Evolutionary conservation across 140 eudicot genomes (phyloP), one percentile per base, ranked within the genome.

Genomic region (Anethum foeniculum): DNA sequence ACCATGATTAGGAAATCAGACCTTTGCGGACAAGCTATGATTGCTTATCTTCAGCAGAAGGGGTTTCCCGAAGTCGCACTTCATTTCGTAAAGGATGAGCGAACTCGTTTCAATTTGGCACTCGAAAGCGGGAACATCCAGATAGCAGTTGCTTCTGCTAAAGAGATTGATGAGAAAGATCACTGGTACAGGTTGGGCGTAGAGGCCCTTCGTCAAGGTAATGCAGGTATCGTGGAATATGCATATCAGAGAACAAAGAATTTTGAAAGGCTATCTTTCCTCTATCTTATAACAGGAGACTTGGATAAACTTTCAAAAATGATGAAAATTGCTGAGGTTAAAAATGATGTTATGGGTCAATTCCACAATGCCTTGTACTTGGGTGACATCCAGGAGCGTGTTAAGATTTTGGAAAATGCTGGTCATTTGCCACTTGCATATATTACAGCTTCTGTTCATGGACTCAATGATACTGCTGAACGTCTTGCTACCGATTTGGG

Each of bases 401-500:
- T 87, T 54, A 89, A 89, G 86, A 89, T 89, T 79, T 79, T 89
- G 83, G 77, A 87, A 39, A 89, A 85, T 81, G 84, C 93, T 48
- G 93, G 90, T 25, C 93, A 87, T 83, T 56, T 89, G 80, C 89
- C 93, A 3, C 86, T 89, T 75, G 93, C 93, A 38, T 89, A 89
- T 71, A 86, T 87, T 62, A 89, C 93, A 32, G 89, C 93, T 72
- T 71, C 82, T 77, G 85, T 86, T 56, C 93, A 89, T 68, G 90
- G 90, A 76, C 71, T 89, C 69, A 82, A 52, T 2, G 89, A 87
- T 9, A 58, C 84, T 54, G 89, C 79, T 12, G 90, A 89, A 72
- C 87, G 89, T 13, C 93, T 89, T 78, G 93, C 90, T 15, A 83
- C 76, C 23, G 85, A 87, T 79, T 87, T 89, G 49, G 58, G 87